phyloP scores from a whole-genome alignment of 352 stramenopile species.

The Globisporangium orthogonon region DNA sequence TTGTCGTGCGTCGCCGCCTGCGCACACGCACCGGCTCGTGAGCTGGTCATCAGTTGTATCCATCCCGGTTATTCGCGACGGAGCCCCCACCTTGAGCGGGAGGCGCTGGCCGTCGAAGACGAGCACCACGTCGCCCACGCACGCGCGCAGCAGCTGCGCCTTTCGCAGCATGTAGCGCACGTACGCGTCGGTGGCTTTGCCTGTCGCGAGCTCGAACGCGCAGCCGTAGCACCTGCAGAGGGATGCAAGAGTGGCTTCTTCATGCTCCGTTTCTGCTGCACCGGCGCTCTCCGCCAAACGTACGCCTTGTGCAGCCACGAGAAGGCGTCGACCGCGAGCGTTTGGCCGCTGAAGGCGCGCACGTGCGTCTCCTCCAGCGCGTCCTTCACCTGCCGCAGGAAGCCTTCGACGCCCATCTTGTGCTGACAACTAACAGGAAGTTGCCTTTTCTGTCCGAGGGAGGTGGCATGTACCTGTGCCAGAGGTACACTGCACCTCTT shows the following conservation, averaged over 20 bases:
- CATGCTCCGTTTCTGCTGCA: no score
- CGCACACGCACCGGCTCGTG: neutral
- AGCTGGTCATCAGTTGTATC: no score
- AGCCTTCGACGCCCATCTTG: slow-evolving; percentile 54
- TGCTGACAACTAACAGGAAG: neutral
- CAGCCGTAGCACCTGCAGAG: slow-evolving; percentile 60
- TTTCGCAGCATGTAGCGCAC: slow-evolving; percentile 74
- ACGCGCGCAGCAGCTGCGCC: slow-evolving; percentile 50
- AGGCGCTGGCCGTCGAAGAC: slow-evolving; percentile 75
- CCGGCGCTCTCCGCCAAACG: slow-evolving; percentile 1
- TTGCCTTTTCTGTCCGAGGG: neutral
- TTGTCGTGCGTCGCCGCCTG: slow-evolving; percentile 67
- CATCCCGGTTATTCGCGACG: no score
- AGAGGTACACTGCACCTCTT: no score
- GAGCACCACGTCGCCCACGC: slow-evolving; percentile 48
- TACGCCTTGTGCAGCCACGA: slow-evolving; percentile 83
- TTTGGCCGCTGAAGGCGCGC: slow-evolving; percentile 41
- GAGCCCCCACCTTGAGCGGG: slow-evolving; percentile 44
- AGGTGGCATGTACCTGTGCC: neutral
- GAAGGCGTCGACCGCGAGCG: slow-evolving; percentile 61
- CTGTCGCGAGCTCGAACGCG: slow-evolving; percentile 65
- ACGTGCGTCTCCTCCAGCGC: slow-evolving; percentile 46
- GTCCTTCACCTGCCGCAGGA: slow-evolving; percentile 56
- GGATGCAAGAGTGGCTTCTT: no score
- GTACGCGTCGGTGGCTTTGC: slow-evolving; percentile 55